phyloP scores from a whole-genome alignment of 208 protist genomes.

The Leishmania tarentolae region DNA sequence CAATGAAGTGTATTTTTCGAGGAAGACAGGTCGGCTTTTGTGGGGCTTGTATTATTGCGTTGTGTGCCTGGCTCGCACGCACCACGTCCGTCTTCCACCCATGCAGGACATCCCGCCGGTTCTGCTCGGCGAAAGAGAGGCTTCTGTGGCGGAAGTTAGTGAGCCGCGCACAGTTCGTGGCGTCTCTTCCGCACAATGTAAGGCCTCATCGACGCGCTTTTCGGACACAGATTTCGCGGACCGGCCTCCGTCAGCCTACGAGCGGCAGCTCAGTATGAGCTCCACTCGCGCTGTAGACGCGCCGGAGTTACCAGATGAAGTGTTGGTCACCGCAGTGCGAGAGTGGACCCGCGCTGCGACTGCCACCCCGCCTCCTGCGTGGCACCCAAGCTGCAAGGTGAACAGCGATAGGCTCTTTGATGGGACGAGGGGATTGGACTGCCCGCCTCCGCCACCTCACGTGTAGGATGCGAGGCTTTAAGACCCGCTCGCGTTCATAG shows the following conservation, averaged over 20 bases:
- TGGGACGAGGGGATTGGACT: constrained; percentile 2
- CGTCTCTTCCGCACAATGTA: neutral
- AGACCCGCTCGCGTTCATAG: too few species aligned
- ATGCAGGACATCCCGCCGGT: neutral
- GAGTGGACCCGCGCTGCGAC: constrained; percentile 20
- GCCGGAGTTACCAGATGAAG: neutral
- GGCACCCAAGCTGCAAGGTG: neutral
- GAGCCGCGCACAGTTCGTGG: neutral
- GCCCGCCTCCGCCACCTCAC: constrained; percentile 9
- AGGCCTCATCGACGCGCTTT: neutral
- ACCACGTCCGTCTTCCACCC: constrained; percentile 27
- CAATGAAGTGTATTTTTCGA: constrained; percentile 22
- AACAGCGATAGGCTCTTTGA: constrained; percentile 16
- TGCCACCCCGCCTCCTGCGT: constrained; percentile 12
- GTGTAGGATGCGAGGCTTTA: neutral
- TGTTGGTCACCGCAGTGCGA: constrained; percentile 7
- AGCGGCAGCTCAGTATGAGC: neutral
- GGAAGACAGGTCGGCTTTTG: constrained; percentile 11
- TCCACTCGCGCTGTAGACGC: neutral
- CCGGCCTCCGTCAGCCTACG: neutral
- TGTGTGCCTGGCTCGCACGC: constrained; percentile 35
- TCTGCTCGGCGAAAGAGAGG: neutral
- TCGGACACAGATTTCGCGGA: neutral
- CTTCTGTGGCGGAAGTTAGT: neutral
- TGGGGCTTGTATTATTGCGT: constrained; percentile 34